These are phyloP conservation scores for Ormosia semicastrata DNA, from an alignment of 306 rosid species.

Conservation along the genomic window DNA sequence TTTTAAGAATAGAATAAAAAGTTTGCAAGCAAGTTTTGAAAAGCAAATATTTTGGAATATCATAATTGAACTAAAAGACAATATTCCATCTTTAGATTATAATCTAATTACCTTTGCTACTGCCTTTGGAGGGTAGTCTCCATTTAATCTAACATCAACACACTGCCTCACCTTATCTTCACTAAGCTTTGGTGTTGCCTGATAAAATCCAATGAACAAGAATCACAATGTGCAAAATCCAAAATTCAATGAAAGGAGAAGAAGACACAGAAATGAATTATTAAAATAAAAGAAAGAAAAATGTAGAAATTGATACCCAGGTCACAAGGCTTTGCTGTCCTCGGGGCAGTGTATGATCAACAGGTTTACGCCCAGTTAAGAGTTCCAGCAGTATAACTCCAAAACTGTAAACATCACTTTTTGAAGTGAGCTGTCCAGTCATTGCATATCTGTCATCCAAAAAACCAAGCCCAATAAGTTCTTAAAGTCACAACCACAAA, in stretches of 20 bases:
- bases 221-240: constrained; percentile 24
- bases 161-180: constrained; percentile 88
- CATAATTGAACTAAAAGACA: neutral
- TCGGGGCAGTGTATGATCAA: constrained; percentile 78
- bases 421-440: constrained; percentile 72
- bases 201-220: constrained; percentile 21
- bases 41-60: neutral
- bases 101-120: constrained; percentile 68
- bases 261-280: neutral
- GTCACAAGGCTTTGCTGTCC: constrained; percentile 94
- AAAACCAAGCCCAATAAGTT: neutral
- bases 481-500: neutral
- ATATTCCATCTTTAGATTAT: constrained; percentile 3
- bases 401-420: constrained; percentile 84
- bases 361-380: constrained; percentile 80
- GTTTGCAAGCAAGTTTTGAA: neutral
- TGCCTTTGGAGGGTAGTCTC: constrained; percentile 75
- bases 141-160: constrained; percentile 65
- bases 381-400: constrained; percentile 80
- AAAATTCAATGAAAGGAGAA: neutral
- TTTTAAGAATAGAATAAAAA: neutral
- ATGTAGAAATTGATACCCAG: constrained; percentile 53
- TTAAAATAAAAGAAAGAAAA: constrained; percentile 9
- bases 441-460: constrained; percentile 68
- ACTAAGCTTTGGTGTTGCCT: constrained; percentile 85